Conservation (phyloP, 2,329 filamentous ascomycete species). For the Madurella fahalii region DNA sequence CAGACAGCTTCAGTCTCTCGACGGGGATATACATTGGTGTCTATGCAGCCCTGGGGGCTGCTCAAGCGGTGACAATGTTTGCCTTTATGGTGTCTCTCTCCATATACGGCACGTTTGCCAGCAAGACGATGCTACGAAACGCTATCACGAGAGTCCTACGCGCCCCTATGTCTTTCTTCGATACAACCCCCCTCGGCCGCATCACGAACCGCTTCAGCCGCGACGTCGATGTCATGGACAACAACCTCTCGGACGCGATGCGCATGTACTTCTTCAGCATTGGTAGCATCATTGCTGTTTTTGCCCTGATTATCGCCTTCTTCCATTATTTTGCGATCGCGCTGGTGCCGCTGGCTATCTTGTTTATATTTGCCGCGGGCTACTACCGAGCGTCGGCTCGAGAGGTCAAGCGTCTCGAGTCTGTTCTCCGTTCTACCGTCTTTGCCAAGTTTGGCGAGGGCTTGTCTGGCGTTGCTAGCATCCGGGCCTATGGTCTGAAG, state of each 20-base stretch:
- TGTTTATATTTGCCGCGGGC: slow-evolving; percentile 77
- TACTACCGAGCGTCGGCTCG: slow-evolving; percentile 91
- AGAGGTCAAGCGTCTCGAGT: slow-evolving; percentile 91
- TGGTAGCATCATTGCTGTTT: slow-evolving; percentile 76
- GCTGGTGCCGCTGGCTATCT: slow-evolving; percentile 59
- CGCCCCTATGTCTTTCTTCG: slow-evolving; percentile 86
- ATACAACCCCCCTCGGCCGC: slow-evolving; percentile 89
- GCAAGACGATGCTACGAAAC: slow-evolving; percentile 73
- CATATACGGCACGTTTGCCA: slow-evolving; percentile 73
- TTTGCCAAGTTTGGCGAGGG: slow-evolving; percentile 92
- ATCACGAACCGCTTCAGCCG: slow-evolving; percentile 96
- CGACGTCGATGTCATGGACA: slow-evolving; percentile 96
- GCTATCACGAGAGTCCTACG: slow-evolving; percentile 75
- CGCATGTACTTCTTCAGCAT: slow-evolving; percentile 89
- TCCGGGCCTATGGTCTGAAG: slow-evolving; percentile 83
- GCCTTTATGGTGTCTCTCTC: slow-evolving; percentile 74
- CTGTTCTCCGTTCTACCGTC: slow-evolving; percentile 78
- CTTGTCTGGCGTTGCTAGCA: slow-evolving; percentile 75
- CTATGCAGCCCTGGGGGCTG: slow-evolving; percentile 66
- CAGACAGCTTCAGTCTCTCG: slow-evolving; percentile 65
- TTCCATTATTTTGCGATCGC: slow-evolving; percentile 79
- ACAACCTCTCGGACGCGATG: slow-evolving; percentile 81
- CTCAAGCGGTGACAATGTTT: slow-evolving; percentile 74
- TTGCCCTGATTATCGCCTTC: slow-evolving; percentile 88
- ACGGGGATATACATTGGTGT: slow-evolving; percentile 68